Evolutionary conservation across 2,329 filamentous ascomycete species (phyloP), one percentile per base, ranked within the genome.

Genomic region (Tetracladium maxilliforme): DNA sequence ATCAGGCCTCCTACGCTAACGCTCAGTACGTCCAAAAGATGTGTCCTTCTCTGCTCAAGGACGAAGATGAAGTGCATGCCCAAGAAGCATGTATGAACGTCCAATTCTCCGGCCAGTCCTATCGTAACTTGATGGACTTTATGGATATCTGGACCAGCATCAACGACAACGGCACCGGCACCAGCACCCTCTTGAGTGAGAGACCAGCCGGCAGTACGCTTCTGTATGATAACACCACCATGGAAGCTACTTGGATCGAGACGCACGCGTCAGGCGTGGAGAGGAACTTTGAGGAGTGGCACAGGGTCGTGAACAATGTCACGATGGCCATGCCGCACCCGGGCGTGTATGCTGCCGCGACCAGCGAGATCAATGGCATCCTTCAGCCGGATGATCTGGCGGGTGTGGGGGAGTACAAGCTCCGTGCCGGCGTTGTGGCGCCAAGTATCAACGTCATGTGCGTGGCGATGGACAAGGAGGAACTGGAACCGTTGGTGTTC

Each of bases 251-350:
- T 3, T 90, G 80, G 80, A 69, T 84, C 19, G 60, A 77, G 29
- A 54, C 48, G 0, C 38, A 60, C 3, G 49, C 58, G 7, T 49
- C 58, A 17, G 56, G 80, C 28, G 61, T 71, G 11, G 56, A 57
- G 0, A 44, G 51, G 4, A 50, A 57, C 0, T 74, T 61, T 4
- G 41, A 55, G 5, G 41, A 56, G 8, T 44, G 66, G 26, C 49
- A 54, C 0, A 58, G 77, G 14, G 58, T 77, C 19, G 54, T 87
- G 38, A 80, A 84, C 42, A 84, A 86, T 33, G 68, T 83, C 14
- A 79, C 75, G 0, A 58, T 86, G 35, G 77, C 78, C 0, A 75
- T 86, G 63, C 81, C 81, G 0, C 81, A 90, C 37, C 70, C 54
- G 21, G 54, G 74, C 0, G 60, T 90, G 0, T 70, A 77, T 17